A percentile compares a stretch with the other conserved stretches of the same genome.
Evolutionary conservation across 768 basidiomycete species (phyloP).

Genomic region (Lentinula raphanica): DNA sequence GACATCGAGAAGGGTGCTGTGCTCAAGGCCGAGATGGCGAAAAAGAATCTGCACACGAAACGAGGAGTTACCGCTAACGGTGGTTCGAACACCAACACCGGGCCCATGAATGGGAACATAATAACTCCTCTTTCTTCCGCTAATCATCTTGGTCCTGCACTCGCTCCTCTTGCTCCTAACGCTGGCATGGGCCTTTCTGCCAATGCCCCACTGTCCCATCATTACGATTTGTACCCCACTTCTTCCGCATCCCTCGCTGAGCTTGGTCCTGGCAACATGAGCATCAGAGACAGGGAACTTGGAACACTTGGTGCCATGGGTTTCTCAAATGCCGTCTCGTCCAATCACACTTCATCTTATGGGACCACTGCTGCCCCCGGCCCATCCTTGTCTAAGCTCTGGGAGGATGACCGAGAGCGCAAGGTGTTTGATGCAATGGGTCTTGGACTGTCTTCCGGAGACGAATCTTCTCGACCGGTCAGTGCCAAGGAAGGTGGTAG

Average conservation of each 20-base stretch:
- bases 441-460: conserved; percentile 27
- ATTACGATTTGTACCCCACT: neutral
- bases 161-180: neutral
- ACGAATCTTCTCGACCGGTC: conserved; percentile 59
- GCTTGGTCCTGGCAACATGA: conserved; percentile 22
- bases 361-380: conserved; percentile 8
- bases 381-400: neutral
- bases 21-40: conserved; percentile 98
- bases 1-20: conserved; percentile 91
- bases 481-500: conserved; percentile 58
- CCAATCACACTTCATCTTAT: neutral
- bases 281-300: conserved; percentile 43
- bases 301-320: conserved; percentile 44
- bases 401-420: conserved; percentile 16
- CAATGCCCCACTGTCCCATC: neutral
- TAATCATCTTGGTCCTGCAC: neutral
- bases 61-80: conserved; percentile 63
- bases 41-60: conserved; percentile 98
- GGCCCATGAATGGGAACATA: neutral
- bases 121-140: neutral
- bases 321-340: conserved; percentile 25
- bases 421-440: conserved; percentile 36
- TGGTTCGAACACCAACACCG: conserved; percentile 19
- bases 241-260: conserved; percentile 9
- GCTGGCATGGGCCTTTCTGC: neutral